These are phyloP conservation scores for Danielia reshetovae DNA, from an alignment of 805 yeast genomes.

Conservation along the genomic window DNA sequence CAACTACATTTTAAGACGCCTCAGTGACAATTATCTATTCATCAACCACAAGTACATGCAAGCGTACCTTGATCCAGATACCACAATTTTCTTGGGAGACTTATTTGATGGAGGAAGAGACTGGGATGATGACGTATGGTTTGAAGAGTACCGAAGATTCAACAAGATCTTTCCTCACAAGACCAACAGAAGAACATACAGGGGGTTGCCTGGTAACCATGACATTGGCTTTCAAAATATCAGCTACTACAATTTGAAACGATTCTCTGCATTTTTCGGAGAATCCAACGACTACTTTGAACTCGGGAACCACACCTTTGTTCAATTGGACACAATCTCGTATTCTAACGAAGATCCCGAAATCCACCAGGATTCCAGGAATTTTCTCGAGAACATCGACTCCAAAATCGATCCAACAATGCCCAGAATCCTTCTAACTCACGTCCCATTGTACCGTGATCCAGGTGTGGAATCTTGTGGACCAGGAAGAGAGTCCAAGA, in stretches of 20 bases:
- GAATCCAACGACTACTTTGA: conserved; percentile 51
- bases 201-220: conserved; percentile 81
- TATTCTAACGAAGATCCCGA: conserved; percentile 52
- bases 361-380: conserved; percentile 47
- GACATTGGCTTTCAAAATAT: conserved; percentile 93
- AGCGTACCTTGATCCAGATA: conserved; percentile 61
- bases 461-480: conserved; percentile 68
- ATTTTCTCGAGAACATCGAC: conserved; percentile 43
- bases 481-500: conserved; percentile 63
- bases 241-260: conserved; percentile 46
- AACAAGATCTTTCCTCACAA: conserved; percentile 58
- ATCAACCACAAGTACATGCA: conserved; percentile 67
- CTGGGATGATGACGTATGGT: conserved; percentile 70
- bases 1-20: conserved; percentile 51
- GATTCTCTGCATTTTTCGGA: conserved; percentile 77
- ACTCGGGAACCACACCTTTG: conserved; percentile 67
- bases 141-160: conserved; percentile 66
- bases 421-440: conserved; percentile 73
- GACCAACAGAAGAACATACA: conserved; percentile 35
- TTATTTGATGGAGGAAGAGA: conserved; percentile 92
- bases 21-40: conserved; percentile 76
- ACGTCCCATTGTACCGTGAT: conserved; percentile 82
- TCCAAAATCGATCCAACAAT: conserved; percentile 21
- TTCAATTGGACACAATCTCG: conserved; percentile 81
- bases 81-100: conserved; percentile 82